phyloP scores from a whole-genome alignment of 2,329 filamentous ascomycete species.

The Rasamsonia emersonii region DNA sequence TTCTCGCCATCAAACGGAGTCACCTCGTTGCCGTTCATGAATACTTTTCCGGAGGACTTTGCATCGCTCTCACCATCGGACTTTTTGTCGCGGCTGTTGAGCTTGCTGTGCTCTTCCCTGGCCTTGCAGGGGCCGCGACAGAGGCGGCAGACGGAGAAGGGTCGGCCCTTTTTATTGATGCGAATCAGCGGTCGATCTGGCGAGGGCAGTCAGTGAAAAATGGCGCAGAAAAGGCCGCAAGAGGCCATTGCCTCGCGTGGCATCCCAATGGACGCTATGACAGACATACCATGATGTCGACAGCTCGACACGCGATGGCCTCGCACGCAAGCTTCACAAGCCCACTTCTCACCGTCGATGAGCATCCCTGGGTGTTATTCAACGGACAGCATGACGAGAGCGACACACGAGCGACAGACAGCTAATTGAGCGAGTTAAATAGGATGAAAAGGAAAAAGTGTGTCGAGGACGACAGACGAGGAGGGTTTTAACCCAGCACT shows the following conservation, averaged over 20 bases:
- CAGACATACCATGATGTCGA: constrained; percentile 73
- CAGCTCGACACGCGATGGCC: constrained; percentile 96
- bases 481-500: not conserved
- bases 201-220: not conserved
- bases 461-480: not conserved
- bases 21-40: constrained; percentile 7
- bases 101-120: constrained; percentile 75
- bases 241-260: no score
- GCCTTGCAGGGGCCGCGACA: constrained; percentile 85
- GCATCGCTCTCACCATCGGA: constrained; percentile 22
- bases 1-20: constrained; percentile 4
- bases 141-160: constrained; percentile 90
- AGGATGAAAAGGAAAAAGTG: not conserved
- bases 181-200: constrained; percentile 82
- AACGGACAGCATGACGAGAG: constrained; percentile 5
- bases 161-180: constrained; percentile 94
- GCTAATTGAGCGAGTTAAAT: not conserved
- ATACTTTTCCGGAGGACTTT: constrained; percentile 24
- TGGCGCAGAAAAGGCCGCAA: not conserved
- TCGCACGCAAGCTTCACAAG: constrained; percentile 92
- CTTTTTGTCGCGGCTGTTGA: constrained; percentile 17
- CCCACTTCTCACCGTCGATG: constrained; percentile 91
- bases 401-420: not conserved
- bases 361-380: constrained; percentile 48
- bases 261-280: no score